A percentile compares a stretch with the other conserved stretches of the same genome.
These are phyloP conservation scores for Penicillium sp. DNA, from an alignment of 2,329 filamentous ascomycete species.

Conservation along the genomic window DNA sequence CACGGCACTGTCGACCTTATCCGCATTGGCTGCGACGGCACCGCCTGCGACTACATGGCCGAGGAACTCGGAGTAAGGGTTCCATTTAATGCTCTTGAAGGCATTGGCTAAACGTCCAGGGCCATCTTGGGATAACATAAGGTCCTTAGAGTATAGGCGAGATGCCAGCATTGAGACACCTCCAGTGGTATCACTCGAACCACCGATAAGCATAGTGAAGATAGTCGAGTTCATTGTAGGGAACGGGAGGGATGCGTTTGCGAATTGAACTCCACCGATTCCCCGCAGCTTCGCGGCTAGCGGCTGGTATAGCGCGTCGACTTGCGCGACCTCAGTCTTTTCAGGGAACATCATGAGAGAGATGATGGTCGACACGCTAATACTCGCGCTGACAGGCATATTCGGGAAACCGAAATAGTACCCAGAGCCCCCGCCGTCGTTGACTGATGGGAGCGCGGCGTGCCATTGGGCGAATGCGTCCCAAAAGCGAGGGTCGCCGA, in stretches of 20 bases:
- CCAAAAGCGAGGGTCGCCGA: slow-evolving; percentile 21
- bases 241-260: slow-evolving; percentile 20
- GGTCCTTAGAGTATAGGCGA: slow-evolving; percentile 35
- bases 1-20: slow-evolving; percentile 44
- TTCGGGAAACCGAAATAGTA: slow-evolving; percentile 43
- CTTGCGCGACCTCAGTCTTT: slow-evolving; percentile 21
- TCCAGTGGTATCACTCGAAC: slow-evolving; percentile 27
- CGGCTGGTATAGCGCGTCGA: slow-evolving; percentile 22
- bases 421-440: slow-evolving; percentile 46
- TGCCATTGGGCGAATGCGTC: slow-evolving; percentile 34
- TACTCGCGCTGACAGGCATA: slow-evolving; percentile 28
- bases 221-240: slow-evolving; percentile 24
- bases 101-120: slow-evolving; percentile 12
- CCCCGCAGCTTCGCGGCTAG: slow-evolving; percentile 19
- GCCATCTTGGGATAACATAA: slow-evolving; percentile 27
- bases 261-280: slow-evolving; percentile 15
- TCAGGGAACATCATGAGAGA: slow-evolving; percentile 26
- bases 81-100: slow-evolving; percentile 20
- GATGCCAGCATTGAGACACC: slow-evolving; percentile 29
- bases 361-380: slow-evolving; percentile 21
- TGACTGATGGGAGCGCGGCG: slow-evolving; percentile 46
- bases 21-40: slow-evolving; percentile 37
- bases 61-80: slow-evolving; percentile 23
- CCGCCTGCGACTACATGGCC: slow-evolving; percentile 39
- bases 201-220: slow-evolving; percentile 20